Evolutionary conservation across 768 basidiomycete genomes (phyloP), one percentile per base, ranked within the genome.

Genomic region (Botryobasidium botryosum): DNA sequence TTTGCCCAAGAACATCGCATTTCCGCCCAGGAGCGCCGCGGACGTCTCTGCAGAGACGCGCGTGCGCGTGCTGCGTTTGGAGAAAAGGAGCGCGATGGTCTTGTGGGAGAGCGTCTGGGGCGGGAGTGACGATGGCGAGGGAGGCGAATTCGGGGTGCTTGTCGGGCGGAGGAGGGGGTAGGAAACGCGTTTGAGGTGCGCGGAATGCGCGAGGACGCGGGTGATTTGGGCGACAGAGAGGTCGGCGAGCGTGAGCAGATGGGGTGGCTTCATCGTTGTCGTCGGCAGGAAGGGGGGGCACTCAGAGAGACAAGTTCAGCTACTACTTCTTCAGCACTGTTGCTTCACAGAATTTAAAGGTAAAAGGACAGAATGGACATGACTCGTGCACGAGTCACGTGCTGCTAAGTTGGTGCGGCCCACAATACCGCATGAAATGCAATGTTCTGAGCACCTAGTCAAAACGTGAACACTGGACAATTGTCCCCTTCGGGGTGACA

Each of bases 11-110:
- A 97, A 99, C 53, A 97, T 69, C 0, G 92, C 77, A 6, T 77
- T 75, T 4, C 90, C 94, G 17, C 92, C 92, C 0, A 99, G 71
- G 10, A 87, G 61, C 1, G 67, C 56, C 0, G 81, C 63, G 21
- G 84, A 74, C 0, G 87, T 91, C 64, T 99, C 92, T 6, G 81
- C 79, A 2, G 87, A 71, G 5, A 97, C 61, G 10, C 94, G 74
- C 0, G 94, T 99, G 35, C 92, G 74, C 0, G 92, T 96, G 55
- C 82, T 86, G 29, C 92, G 76, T 58, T 99, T 99, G 2, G 78
- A 79, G 61, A 99, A 97, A 31, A 97, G 60, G 44, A 97, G 63
- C 0, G 91, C 91, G 49, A 97, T 70, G 0, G 83, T 75, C 61
- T 91, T 88, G 57, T 73, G 75, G 56, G 76, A 77, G 3, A 87